Evolutionary conservation across 208 protist species (phyloP).

Genomic region (Leishmania braziliensis): DNA sequence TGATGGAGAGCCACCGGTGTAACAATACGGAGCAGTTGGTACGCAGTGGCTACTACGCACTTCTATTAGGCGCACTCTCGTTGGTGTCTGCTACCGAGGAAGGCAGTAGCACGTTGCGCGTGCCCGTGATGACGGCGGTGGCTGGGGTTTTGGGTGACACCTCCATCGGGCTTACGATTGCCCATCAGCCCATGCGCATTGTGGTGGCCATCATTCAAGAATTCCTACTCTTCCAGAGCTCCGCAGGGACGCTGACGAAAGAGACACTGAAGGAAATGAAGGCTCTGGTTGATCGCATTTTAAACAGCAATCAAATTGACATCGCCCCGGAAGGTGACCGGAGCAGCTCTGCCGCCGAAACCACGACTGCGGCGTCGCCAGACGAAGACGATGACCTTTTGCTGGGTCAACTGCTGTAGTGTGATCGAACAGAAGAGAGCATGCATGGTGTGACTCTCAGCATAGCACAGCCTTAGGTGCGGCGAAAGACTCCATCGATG

Average conservation of each 20-base stretch:
- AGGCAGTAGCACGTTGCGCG: conserved; percentile 35
- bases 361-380: neutral
- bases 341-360: neutral
- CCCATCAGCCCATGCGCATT: conserved; percentile 59
- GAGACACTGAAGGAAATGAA: conserved; percentile 56
- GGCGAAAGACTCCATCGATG: neutral
- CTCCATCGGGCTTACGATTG: conserved; percentile 18
- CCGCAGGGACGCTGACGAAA: conserved; percentile 64
- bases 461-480: too few relatives aligned
- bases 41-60: conserved; percentile 78
- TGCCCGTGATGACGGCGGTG: conserved; percentile 70
- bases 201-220: conserved; percentile 87
- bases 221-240: conserved; percentile 88
- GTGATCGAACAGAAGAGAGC: neutral
- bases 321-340: conserved; percentile 17
- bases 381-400: conserved; percentile 13
- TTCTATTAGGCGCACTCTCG: conserved; percentile 73
- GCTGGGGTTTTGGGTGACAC: conserved; percentile 39
- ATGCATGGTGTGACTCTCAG: neutral
- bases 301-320: conserved; percentile 61
- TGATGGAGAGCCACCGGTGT: conserved; percentile 42
- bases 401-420: conserved; percentile 22
- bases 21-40: conserved; percentile 60
- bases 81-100: conserved; percentile 21
- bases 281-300: conserved; percentile 44